Evolutionary conservation across 129 eudicot species (phyloP).

Genomic region (Heracleum sosnowskyi): DNA sequence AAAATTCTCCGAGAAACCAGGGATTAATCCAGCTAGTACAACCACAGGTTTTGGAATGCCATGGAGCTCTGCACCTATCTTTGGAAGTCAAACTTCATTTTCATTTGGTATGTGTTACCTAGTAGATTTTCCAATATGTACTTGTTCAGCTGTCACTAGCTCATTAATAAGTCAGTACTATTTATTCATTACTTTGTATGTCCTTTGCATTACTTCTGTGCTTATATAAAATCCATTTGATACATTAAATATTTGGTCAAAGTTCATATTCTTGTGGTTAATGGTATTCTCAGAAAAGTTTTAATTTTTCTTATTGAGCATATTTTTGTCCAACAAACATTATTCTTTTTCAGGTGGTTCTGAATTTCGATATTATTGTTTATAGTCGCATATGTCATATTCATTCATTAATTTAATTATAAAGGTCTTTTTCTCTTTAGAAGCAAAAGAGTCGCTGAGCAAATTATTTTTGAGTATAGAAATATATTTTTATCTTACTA

Average conservation of each 20-base stretch:
- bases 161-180: not conserved
- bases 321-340: not conserved
- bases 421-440: not conserved
- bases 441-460: not conserved
- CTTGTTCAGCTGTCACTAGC: not conserved
- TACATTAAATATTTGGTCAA: not conserved
- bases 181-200: not conserved
- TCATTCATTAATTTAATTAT: not conserved
- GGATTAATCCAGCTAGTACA: conserved; percentile 5
- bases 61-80: conserved; percentile 35
- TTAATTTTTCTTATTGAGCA: not conserved
- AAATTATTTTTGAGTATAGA: not conserved
- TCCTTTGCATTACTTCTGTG: not conserved
- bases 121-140: not conserved
- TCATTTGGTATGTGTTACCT: conserved; percentile 56
- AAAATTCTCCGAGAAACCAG: not conserved
- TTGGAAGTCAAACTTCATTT: conserved; percentile 40
- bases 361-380: not conserved
- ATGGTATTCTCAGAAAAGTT: not conserved
- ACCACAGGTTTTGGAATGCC: conserved; percentile 26
- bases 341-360: not conserved
- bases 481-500: not conserved
- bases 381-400: not conserved
- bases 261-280: not conserved
- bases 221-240: not conserved